Base-by-base conservation (phyloP, 768 basidiomycete species). In the Pluteus cervinus region DNA sequence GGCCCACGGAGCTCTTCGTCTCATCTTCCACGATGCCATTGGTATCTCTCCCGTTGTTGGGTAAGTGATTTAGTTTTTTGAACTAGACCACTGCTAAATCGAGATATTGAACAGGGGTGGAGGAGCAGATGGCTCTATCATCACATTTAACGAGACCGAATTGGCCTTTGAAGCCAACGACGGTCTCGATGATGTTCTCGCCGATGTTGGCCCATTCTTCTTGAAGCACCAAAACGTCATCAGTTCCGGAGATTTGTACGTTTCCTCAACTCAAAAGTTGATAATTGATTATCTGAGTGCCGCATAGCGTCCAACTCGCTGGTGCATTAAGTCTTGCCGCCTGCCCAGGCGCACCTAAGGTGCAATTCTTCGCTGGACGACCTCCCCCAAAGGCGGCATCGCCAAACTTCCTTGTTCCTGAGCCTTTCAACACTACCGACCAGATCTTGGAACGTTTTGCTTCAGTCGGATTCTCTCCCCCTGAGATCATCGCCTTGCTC, bases 81-180 rank as follows among this genome's bases (percentile, higher is more conserved):
- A 14, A 7, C 7, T 11, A 36, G 12, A 24, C 31, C 2, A 37
- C 24, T 29, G 28, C 21, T 40, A n/a, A n/a, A n/a, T n/a, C n/a
- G n/a, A n/a, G n/a, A 36, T 24, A 24, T 11, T 16, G 20, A 26
- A n/a, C 34, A 66, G 64, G 37, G 62, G 65, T 38, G 65, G 66
- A 47, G 66, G 66, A 14, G 64, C 66, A 30, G 73, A 76, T 40
- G 75, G 71, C 20, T 74, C 71, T 3, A 65, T 75, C 42, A 60
- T 71, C 42, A 53, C 57, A 2, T 75, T 76, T 53, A 46, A 51
- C 16, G 55, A 61, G 6, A 60, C 63, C 25, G 74, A 74, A 47
- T 53, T 61, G 15, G 40, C 45, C 6, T 75, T 66, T 53, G 48
- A 54, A 5, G 68, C 70, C 4, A 73, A 73, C 46, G 44, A 41